Conservation (phyloP, 495 filamentous ascomycete genomes). For the Xylaria telfairii region DNA sequence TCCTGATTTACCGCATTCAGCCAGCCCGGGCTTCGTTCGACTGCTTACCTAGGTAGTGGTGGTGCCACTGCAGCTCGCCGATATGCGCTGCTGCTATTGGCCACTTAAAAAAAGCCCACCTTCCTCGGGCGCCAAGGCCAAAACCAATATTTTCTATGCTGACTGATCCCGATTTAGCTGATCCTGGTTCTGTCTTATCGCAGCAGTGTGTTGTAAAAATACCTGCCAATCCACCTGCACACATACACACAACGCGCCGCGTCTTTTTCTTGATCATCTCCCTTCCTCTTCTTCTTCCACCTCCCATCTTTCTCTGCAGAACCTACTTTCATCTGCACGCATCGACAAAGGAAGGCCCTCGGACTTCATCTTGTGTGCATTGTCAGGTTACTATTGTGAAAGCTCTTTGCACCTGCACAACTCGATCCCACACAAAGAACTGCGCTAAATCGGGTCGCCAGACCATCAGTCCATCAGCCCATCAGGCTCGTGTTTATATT, state of each 20-base stretch:
- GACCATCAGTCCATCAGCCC: slow-evolving; percentile 13
- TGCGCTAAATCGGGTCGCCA: background rate
- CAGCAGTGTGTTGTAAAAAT: slow-evolving; percentile 16
- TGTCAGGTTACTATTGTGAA: slow-evolving; percentile 1
- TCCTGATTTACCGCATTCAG: slow-evolving; percentile 1
- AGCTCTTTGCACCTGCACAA: background rate
- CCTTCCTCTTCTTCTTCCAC: slow-evolving; percentile 15
- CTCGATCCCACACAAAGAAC: background rate
- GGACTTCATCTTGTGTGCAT: background rate
- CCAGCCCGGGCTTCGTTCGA: background rate
- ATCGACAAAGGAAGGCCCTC: background rate
- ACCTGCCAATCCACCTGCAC: slow-evolving; percentile 32
- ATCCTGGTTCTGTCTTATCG: slow-evolving; percentile 17
- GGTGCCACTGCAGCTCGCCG: background rate
- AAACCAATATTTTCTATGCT: background rate
- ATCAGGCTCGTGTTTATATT: slow-evolving; percentile 23
- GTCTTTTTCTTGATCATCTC: slow-evolving; percentile 26
- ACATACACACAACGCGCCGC: slow-evolving; percentile 18
- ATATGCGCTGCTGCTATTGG: background rate
- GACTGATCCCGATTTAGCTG: slow-evolving; percentile 1
- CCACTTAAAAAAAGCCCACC: background rate
- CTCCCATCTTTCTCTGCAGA: slow-evolving; percentile 2
- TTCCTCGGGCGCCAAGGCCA: slow-evolving; percentile 9
- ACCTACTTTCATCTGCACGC: slow-evolving; percentile 2
- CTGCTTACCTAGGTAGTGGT: too few relatives aligned